Percentiles rank a stretch among this genome's conserved stretches.
Evolutionary conservation across 768 basidiomycete species (phyloP).

Genomic region (Chiua virens): DNA sequence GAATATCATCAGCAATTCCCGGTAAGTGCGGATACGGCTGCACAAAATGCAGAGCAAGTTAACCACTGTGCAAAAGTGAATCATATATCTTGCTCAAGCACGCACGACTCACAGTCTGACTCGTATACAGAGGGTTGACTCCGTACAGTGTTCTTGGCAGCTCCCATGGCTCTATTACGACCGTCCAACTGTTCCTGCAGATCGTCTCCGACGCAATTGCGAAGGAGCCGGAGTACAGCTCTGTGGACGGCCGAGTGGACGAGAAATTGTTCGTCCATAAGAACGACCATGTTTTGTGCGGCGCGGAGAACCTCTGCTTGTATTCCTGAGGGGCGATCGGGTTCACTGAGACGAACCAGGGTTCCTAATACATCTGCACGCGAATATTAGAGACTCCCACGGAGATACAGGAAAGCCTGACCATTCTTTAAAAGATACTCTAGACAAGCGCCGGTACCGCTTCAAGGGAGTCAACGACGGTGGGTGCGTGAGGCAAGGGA

Average conservation of each 20-base stretch:
- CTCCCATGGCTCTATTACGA: conserved; percentile 73
- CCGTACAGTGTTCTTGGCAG: conserved; percentile 68
- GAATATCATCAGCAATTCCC: conserved; percentile 93
- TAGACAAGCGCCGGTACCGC: conserved; percentile 84
- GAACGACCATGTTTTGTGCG: conserved; percentile 88
- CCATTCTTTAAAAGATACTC: conserved; percentile 92
- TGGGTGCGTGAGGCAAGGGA: not conserved
- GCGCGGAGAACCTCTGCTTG: conserved; percentile 86
- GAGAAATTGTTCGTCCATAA: conserved; percentile 91
- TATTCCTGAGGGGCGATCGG: conserved; percentile 85
- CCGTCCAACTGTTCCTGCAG: conserved; percentile 86
- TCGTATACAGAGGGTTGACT: conserved; percentile 86
- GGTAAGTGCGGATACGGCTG: conserved; percentile 85
- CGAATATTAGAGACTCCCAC: not conserved
- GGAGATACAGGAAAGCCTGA: conserved; percentile 28
- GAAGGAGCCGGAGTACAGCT: conserved; percentile 79
- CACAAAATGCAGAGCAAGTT: conserved; percentile 90
- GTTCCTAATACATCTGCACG: conserved; percentile 73
- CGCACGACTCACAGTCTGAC: conserved; percentile 67
- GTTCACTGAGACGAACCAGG: conserved; percentile 82
- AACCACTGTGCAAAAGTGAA: conserved; percentile 60
- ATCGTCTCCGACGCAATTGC: conserved; percentile 91
- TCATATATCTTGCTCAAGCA: not conserved
- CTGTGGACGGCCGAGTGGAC: conserved; percentile 89
- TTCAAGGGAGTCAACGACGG: conserved; percentile 31